Evolutionary conservation across 75 land plant genomes (phyloP).

Genomic region (Sequoia sempervirens): DNA sequence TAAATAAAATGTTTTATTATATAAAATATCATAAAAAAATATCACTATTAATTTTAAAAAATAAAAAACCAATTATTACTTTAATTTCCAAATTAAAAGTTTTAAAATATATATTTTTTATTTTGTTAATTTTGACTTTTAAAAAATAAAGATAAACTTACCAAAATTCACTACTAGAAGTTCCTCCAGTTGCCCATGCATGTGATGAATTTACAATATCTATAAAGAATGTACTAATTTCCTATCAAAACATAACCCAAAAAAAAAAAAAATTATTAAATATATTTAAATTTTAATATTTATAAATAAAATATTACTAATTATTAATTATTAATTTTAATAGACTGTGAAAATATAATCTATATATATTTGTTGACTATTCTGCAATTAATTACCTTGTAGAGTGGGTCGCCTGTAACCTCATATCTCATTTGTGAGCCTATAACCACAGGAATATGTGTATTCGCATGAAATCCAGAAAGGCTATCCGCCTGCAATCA

Average conservation of each 20-base stretch:
- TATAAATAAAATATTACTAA: not conserved
- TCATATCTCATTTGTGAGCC: constrained; percentile 97
- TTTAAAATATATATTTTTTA: too few species aligned
- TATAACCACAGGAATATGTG: constrained; percentile 89
- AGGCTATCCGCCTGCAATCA: constrained; percentile 69
- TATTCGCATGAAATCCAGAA: constrained; percentile 91
- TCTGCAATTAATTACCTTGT: constrained; percentile 52
- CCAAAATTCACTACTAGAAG: constrained; percentile 79
- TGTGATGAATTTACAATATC: constrained; percentile 78
- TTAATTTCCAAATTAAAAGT: too few species aligned
- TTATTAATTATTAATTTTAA: not conserved
- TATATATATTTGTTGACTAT: not conserved
- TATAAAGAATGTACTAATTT: constrained; percentile 67
- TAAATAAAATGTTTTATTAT: too few species aligned
- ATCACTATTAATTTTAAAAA: not conserved
- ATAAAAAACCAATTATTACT: too few species aligned
- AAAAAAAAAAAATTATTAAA: not conserved
- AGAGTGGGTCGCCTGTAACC: constrained; percentile 77
- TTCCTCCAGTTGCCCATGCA: constrained; percentile 87
- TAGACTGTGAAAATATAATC: too few species aligned
- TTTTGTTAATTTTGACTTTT: not conserved
- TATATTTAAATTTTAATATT: not conserved
- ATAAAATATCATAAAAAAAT: not conserved
- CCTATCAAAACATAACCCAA: constrained; percentile 21
- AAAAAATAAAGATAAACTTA: not conserved